Base-by-base conservation (phyloP, 345 rosid genomes). In the Dimocarpus longan region DNA sequence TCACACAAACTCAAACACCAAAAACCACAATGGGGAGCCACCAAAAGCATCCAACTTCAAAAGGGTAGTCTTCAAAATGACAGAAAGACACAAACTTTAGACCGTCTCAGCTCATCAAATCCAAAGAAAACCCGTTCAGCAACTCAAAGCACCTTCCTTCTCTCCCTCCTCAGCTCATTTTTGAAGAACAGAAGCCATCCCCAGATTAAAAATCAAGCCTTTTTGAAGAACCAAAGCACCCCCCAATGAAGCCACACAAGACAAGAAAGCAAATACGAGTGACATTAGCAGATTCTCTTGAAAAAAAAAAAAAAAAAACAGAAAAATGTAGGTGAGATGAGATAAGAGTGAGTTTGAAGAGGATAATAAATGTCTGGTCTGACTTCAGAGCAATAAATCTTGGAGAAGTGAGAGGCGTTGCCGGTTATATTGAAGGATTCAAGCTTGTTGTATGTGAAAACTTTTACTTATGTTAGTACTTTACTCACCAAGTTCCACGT, bases 351-450 rank as follows among this genome's bases (percentile, higher is more conserved):
- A 71, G 68, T 60, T 54, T 5, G n/a, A 54, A 15, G 5, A 44
- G 59, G 6, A 81, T 22, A 66, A 73, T 75, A 73, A 73, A 74
- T 70, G 77, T 79, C 76, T 54, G 80, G 75, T 80, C 79, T 44
- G 75, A 5, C 74, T 77, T 66, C 71, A 40, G 74, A 74, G 84
- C 84, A 87, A 81, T 78, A 43, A 84, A 79, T 73, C 56, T 65
- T 44, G 83, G 15, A 74, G 64, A 71, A 52, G 81, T 26, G 59
- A 54, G 59, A 54, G 18, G 59, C 5, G 1, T 54, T 54, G 28
- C 65, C 72, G 13, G 70, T 64, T 59, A 74, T 21, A 82, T 76
- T 60, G 46, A 71, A 68, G 68, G 44, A 68, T 28, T 59, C 68
- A 69, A n/a, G 78, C 78, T 70, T 19, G n/a, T 18, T 69, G 6